Evolutionary conservation across 1,284 basidiomycete species (phyloP), one percentile per base, ranked within the genome.

Genomic region (Erythrobasidium hasegawianum): DNA sequence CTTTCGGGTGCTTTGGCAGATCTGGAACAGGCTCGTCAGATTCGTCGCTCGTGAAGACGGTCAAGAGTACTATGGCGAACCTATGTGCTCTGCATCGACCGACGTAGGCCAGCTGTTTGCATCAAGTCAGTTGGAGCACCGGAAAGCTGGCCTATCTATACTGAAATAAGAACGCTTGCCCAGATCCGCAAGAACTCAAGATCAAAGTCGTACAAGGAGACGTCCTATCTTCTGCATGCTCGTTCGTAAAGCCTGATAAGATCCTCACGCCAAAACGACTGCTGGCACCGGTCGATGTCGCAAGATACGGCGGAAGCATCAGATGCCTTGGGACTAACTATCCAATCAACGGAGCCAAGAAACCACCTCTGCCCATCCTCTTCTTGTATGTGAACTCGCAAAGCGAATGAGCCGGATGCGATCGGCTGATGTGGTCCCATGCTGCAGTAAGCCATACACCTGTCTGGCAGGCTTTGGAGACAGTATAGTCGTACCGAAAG

Each of bases 321-420:
- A 83, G 89, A 13, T 89, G 88, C 74, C 78, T 91, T 14, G 89
- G 89, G 0, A 78, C 90, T 43, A 90, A 91, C 76, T 91, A 90
- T 73, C 82, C 82, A 67, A 87, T 89, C 77, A 87, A 87, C 3
- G 86, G 87, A 1, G 75, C 75, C 27, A 70, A 70, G 50, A 56
- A 72, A n/a, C 72, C 56, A 38, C 85, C 84, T 1, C 85, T 85
- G 45, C 88, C 89, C 0, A 81, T 87, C 33, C 78, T 90, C 5
- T 91, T 91, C 79, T 86, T 87, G 62, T 65, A 24, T 39, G 62
- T n/a, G 2, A 29, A 10, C n/a, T 13, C 20, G n/a, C 33, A 24
- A n/a, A 43, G 7, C 7, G 13, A 11, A 11, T 8, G 20, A 45
- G 45, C n/a, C 20, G 41, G 43, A 26, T 2, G n/a, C 18, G 43